Evolutionary conservation across 2,329 filamentous ascomycete species (phyloP), one percentile per base, ranked within the genome.

Genomic region (Malbranchea zuffiana): DNA sequence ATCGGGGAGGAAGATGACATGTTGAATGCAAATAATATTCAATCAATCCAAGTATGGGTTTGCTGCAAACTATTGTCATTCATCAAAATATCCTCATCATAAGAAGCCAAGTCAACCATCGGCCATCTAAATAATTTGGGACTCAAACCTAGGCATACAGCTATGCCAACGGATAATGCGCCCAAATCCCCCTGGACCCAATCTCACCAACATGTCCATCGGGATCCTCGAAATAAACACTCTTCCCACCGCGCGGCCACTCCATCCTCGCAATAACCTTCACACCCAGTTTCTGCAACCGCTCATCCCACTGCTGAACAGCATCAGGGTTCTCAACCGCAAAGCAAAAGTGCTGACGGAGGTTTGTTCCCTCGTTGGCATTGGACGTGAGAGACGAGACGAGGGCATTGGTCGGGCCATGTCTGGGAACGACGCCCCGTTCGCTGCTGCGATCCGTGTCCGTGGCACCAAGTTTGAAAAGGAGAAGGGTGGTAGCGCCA

Each of bases 191-290:
- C 20, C 44, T 47, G 31, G 50, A 53, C 7, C 44, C 52, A 37
- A 55, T 44, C 41, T 55, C 52, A 8, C 52, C 52, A 8, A 55
- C 45, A 46, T 55, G 50, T 5, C 51, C 52, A 39, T 55, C 52
- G 17, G 43, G 36, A 45, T 55, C 52, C 26, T 47, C 46, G 37
- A 55, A 55, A 45, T 55, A 55, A 19, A 55, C 48, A 37, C 52
- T 55, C 32, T 45, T 46, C 10, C 52, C 52, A 11, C 52, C 52
- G 3, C 44, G 35, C 7, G 48, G 42, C 52, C 52, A 55, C 4
- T 53, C 40, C 41, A 54, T 51, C 13, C 41, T 45, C 1, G 44
- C 50, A 5, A 36, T 40, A 7, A 54, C 42, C 18, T 48, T 41
- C 1, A 52, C 50, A 8, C 48, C 42, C 13, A 41, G 42, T n/a